Base-by-base conservation (phyloP, 2,329 filamentous ascomycete species). In the Alternaria consortialis region DNA sequence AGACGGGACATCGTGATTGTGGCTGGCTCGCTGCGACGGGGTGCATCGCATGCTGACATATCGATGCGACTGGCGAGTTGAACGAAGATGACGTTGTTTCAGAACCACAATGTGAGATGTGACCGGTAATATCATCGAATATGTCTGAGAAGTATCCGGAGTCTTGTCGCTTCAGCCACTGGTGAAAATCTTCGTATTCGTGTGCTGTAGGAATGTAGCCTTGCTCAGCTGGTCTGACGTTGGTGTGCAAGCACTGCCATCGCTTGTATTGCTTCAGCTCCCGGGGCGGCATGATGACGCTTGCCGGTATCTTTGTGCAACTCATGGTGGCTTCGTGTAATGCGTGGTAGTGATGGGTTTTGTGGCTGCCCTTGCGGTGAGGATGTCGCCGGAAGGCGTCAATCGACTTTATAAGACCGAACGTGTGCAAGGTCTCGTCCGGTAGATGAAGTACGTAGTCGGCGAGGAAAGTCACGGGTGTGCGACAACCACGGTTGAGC, bases 61-160 rank as follows among this genome's bases (percentile, higher is more conserved):
- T 9, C 13, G 60, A 58, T 15, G 71, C 72, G 4, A 64, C 58
- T 2, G 64, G 63, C 8, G 60, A 54, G 8, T 65, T 54, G 32
- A 54, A 59, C 11, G 53, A 47, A 7, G 42, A 40, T 39, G 25
- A 40, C 12, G 27, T 58, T 12, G 15, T 25, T 9, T 17, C 23
- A 9, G 31, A 27, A 25, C 32, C 34, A 2, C 50, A 20, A 7
- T 58, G 20, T 39, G 67, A 63, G 48, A 72, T 59, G 44, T 71
- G 68, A 17, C 66, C 60, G 8, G 65, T 58, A 5, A 74, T 66
- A 37, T 72, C 70, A 12, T 69, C 68, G n/a, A 74, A 70, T 2
- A 67, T 60, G 43, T 76, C 73, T 15, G 73, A 74, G 40, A 74
- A 72, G 53, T 74, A 74, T 6, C 73, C 72, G 1, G 73, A 75